These are phyloP conservation scores for Cystobasidium pallidum DNA, from an alignment of 1,284 basidiomycete species.

Conservation along the genomic window DNA sequence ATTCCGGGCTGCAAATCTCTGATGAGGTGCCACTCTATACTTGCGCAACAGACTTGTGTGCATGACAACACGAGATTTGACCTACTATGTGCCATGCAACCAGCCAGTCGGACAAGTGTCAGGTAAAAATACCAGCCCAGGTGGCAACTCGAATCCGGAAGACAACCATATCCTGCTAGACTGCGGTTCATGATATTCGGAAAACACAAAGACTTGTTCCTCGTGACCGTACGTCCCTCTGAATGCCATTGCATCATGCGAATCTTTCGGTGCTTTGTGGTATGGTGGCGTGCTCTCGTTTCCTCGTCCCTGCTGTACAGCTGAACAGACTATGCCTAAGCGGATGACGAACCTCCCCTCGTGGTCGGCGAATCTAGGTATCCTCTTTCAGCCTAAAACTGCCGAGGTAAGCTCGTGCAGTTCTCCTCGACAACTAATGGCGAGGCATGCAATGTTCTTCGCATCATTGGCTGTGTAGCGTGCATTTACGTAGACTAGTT, in stretches of 20 bases:
- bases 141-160: background rate
- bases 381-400: too few species aligned
- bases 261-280: too few species aligned
- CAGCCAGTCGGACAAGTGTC: background rate
- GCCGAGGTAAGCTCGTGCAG: too few species aligned
- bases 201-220: too few species aligned
- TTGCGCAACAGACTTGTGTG: background rate
- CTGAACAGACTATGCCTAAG: background rate
- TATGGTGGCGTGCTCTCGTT: too few species aligned
- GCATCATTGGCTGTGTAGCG: too few species aligned
- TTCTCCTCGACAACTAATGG: too few species aligned
- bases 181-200: background rate
- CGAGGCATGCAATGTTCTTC: too few species aligned
- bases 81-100: background rate
- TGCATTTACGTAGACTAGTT: too few species aligned
- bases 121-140: background rate
- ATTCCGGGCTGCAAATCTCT: background rate
- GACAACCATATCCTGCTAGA: background rate
- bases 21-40: constrained; percentile 3
- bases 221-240: too few species aligned
- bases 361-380: too few species aligned
- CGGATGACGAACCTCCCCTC: background rate
- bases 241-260: too few species aligned
- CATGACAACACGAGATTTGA: background rate
- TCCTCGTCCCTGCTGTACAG: background rate